These are phyloP conservation scores for Edaphochlamys debaryana DNA, from an alignment of 139 green algal species.

Conservation along the genomic window DNA sequence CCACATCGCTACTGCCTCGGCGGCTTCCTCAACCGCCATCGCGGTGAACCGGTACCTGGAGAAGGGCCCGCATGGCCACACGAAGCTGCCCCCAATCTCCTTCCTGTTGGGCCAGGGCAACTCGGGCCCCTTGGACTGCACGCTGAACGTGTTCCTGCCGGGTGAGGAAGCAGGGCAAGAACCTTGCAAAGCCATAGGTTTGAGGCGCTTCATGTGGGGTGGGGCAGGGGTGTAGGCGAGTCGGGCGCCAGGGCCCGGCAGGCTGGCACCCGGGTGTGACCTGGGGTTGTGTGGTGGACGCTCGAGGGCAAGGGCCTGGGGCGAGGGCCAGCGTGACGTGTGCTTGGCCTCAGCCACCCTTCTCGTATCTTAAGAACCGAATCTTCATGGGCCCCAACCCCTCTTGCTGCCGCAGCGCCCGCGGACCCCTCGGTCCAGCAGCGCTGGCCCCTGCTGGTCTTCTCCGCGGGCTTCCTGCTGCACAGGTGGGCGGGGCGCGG, in stretches of 20 bases:
- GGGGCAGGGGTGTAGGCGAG: neutral
- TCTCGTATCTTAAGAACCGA: neutral
- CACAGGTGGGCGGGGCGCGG: no score
- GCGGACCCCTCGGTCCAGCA: neutral
- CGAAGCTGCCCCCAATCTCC: neutral
- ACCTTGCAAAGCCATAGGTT: neutral
- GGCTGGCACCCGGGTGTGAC: neutral
- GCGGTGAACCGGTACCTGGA: neutral
- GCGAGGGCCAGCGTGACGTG: neutral
- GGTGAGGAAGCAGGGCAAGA: neutral
- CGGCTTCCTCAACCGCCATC: no score
- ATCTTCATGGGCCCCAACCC: no score
- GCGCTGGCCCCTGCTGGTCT: slow-evolving; percentile 37
- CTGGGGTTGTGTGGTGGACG: neutral
- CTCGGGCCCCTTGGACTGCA: slow-evolving; percentile 18
- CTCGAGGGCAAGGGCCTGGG: no score
- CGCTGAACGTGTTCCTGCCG: neutral
- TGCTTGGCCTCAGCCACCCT: neutral
- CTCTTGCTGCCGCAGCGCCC: neutral
- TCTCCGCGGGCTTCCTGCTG: slow-evolving; percentile 56
- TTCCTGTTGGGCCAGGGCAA: slow-evolving; percentile 1
- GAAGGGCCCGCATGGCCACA: neutral
- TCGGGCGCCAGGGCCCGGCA: neutral
- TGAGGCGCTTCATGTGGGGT: neutral
- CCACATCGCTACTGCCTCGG: no score